A percentile compares a stretch with the other conserved stretches of the same genome.
These are phyloP conservation scores for Sistotremastrum suecicum DNA, from an alignment of 768 basidiomycete species.

Conservation along the genomic window DNA sequence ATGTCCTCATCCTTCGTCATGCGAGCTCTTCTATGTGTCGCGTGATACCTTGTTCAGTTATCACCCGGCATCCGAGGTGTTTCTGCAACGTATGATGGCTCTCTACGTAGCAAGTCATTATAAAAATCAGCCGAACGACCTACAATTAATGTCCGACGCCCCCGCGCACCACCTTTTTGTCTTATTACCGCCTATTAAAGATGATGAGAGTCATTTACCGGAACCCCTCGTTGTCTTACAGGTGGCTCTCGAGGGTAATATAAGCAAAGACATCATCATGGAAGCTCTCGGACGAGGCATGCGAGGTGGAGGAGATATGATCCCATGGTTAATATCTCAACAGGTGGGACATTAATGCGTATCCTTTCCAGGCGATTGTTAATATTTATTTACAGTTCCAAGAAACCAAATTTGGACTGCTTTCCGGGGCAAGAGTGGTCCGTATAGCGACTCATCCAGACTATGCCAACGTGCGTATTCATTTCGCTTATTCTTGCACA, in stretches of 20 bases:
- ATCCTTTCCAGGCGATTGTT: conserved; percentile 3
- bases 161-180: conserved; percentile 97
- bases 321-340: conserved; percentile 91
- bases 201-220: conserved; percentile 81
- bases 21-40: conserved; percentile 91
- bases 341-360: conserved; percentile 18
- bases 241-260: conserved; percentile 90
- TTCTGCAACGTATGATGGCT: conserved; percentile 97
- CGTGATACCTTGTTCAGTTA: conserved; percentile 94
- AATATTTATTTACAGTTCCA: conserved; percentile 58
- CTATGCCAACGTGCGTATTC: conserved; percentile 61
- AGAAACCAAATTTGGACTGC: conserved; percentile 81
- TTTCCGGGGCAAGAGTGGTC: conserved; percentile 86
- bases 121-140: conserved; percentile 97
- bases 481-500: background rate
- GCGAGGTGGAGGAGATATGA: conserved; percentile 88
- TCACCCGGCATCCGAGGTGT: conserved; percentile 93
- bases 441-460: conserved; percentile 94
- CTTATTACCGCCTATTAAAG: conserved; percentile 80
- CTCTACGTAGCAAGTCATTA: conserved; percentile 96
- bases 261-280: conserved; percentile 73
- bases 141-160: conserved; percentile 94
- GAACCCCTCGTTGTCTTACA: conserved; percentile 94
- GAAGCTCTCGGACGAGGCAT: conserved; percentile 75
- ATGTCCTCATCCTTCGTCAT: conserved; percentile 88